These are phyloP conservation scores for Ceratobasidium theobromae DNA, from an alignment of 1,284 basidiomycete genomes.

Conservation along the genomic window DNA sequence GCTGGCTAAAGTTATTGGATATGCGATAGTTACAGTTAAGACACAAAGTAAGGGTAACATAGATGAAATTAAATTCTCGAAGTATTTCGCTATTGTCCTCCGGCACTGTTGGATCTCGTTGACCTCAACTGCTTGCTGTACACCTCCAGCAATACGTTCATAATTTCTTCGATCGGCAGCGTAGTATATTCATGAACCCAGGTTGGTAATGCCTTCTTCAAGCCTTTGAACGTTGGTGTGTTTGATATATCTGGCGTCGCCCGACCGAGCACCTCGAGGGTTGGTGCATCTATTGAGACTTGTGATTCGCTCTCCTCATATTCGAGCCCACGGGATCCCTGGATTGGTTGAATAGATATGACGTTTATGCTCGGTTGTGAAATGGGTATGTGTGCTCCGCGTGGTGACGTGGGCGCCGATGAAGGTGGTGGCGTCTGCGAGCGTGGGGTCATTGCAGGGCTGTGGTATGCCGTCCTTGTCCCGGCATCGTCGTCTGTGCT, in stretches of 20 bases:
- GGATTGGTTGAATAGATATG: slow-evolving; percentile 14
- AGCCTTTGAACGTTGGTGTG: slow-evolving; percentile 63
- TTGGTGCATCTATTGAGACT: slow-evolving; percentile 43
- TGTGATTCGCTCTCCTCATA: slow-evolving; percentile 23
- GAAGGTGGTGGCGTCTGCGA: slow-evolving; percentile 23
- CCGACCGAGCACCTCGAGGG: slow-evolving; percentile 81
- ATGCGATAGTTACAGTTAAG: too few relatives aligned
- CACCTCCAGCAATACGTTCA: slow-evolving; percentile 75
- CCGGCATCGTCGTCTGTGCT: slow-evolving; percentile 17
- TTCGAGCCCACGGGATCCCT: slow-evolving; percentile 21
- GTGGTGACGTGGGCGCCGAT: slow-evolving; percentile 13
- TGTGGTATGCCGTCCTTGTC: slow-evolving; percentile 9
- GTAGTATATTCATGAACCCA: slow-evolving; percentile 88
- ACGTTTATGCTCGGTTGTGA: not conserved
- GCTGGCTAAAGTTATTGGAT: too few relatives aligned
- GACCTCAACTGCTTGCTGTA: slow-evolving; percentile 73
- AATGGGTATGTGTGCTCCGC: slow-evolving; percentile 1
- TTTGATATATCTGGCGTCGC: slow-evolving; percentile 72
- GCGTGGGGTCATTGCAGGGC: slow-evolving; percentile 11
- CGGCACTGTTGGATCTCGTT: slow-evolving; percentile 1
- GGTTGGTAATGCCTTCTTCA: slow-evolving; percentile 77
- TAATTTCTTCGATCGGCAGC: slow-evolving; percentile 77
- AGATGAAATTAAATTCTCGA: too few relatives aligned
- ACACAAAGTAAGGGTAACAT: too few relatives aligned
- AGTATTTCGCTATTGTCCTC: not conserved